Base-by-base conservation (phyloP, 345 rosid genomes). In the Melaleuca alternifolia region DNA sequence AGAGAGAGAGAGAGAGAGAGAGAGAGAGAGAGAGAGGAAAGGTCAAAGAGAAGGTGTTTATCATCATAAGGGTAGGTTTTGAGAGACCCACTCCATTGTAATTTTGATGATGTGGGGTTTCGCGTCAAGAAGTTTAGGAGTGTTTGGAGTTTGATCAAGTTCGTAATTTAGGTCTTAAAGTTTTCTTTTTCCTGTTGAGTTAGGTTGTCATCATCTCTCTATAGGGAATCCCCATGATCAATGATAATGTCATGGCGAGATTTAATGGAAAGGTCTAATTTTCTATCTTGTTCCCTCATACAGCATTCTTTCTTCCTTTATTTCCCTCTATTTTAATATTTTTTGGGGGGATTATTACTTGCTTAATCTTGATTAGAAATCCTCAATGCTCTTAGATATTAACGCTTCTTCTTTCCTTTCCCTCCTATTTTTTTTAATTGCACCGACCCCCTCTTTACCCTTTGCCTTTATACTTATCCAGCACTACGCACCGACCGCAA, bases 211-310 rank as follows among this genome's bases (percentile, higher is more conserved):
- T 37, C 3, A 71, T 71, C 81, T 71, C 81, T 71, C 81, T 0
- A 2, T 37, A 88, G 86, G 89, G 87, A 91, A 91, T 91, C 92
- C 91, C 90, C 88, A 86, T 91, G 91, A 87, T 84, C 51, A 87
- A 87, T 62, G 83, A 83, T 41, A 86, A 59, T 11, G 54, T 56
- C 89, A 89, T 83, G 90, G 91, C 59, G 91, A 89, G 92, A 91
- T 91, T 88, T 87, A 84, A 83, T 77, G 85, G 11, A 50, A 85
- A 84, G n/a, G 48, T 37, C 48, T 71, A 7, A 37, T 9, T 71
- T 71, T 18, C 79, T 18, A 2, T 71, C 23, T 12, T 18, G 24
- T 20, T 71, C 24, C 79, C 50, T 50, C 54, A 8, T 10, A 59
- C 51, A 50, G 71, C 51, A 62, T 48, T 33, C 13, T 30, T 85